Percentiles rank a stretch among this genome's conserved stretches.
These are phyloP conservation scores for Leccinum sublutescens DNA, from an alignment of 768 basidiomycete genomes.

Conservation along the genomic window DNA sequence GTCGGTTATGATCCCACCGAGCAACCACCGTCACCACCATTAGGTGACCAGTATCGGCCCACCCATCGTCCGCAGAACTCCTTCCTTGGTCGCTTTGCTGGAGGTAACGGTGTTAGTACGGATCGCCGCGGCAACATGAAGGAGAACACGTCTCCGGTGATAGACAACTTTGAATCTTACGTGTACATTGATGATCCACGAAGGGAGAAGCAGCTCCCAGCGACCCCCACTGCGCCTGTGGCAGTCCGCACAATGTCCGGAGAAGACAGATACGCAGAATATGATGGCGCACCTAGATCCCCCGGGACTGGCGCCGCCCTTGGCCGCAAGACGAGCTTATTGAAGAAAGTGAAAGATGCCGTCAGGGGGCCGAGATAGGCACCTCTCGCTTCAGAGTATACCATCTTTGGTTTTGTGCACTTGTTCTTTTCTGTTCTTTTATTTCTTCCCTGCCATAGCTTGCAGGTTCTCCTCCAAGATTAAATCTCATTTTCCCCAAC, in stretches of 20 bases:
- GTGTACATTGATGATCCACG: conserved; percentile 58
- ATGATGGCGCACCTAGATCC: conserved; percentile 40
- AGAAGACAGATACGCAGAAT: conserved; percentile 44
- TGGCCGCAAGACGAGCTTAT: conserved; percentile 71
- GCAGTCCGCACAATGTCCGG: conserved; percentile 25
- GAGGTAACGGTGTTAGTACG: conserved; percentile 29
- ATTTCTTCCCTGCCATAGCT: conserved; percentile 7
- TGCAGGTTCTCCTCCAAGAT: conserved; percentile 8
- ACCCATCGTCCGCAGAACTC: conserved; percentile 74
- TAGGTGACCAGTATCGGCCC: conserved; percentile 46
- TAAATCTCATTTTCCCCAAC: conserved; percentile 1
- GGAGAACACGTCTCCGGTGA: conserved; percentile 32
- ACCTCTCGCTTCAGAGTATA: conserved; percentile 5
- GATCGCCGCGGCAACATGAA: conserved; percentile 37
- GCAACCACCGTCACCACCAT: conserved; percentile 46
- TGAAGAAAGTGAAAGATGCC: conserved; percentile 76
- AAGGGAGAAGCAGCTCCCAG: conserved; percentile 54
- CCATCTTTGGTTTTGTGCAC: conserved; percentile 4
- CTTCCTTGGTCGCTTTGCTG: conserved; percentile 70
- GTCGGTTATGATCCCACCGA: conserved; percentile 45
- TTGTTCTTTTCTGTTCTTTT: not conserved
- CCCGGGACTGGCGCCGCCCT: conserved; percentile 45
- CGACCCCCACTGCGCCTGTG: conserved; percentile 37
- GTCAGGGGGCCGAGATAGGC: conserved; percentile 54
- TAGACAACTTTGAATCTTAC: conserved; percentile 50